A percentile compares a stretch with the other conserved stretches of the same genome.
These are phyloP conservation scores for Eutrema heterophyllum DNA, from an alignment of 345 rosid species.

Conservation along the genomic window DNA sequence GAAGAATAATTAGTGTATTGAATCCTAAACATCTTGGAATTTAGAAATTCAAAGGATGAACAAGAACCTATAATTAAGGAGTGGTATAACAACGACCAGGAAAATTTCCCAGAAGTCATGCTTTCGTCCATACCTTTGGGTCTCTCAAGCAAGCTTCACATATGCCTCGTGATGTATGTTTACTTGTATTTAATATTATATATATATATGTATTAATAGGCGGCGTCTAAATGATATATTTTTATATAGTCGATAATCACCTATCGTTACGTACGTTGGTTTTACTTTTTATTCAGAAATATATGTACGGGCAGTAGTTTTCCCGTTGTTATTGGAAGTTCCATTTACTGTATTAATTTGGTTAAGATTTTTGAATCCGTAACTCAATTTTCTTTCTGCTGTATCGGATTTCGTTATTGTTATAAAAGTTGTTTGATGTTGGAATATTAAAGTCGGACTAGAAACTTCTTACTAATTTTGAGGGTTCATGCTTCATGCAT, in stretches of 20 bases:
- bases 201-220: background rate
- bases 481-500: background rate
- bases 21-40: background rate
- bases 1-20: background rate
- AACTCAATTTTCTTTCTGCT: background rate
- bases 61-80: conserved; percentile 11
- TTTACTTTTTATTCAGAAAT: background rate
- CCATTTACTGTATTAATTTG: background rate
- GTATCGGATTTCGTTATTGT: background rate
- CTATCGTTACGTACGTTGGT: background rate
- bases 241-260: background rate
- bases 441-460: background rate
- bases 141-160: conserved; percentile 24
- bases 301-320: background rate
- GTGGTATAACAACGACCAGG: background rate
- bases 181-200: background rate
- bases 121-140: conserved; percentile 24
- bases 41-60: background rate
- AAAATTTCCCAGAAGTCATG: conserved; percentile 17
- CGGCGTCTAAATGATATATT: background rate
- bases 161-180: conserved; percentile 13
- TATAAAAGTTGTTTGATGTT: background rate
- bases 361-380: background rate
- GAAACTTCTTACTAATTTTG: background rate
- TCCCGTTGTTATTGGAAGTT: background rate